phyloP scores from a whole-genome alignment of 352 stramenopile genomes.

The Globisporangium viniferum region DNA sequence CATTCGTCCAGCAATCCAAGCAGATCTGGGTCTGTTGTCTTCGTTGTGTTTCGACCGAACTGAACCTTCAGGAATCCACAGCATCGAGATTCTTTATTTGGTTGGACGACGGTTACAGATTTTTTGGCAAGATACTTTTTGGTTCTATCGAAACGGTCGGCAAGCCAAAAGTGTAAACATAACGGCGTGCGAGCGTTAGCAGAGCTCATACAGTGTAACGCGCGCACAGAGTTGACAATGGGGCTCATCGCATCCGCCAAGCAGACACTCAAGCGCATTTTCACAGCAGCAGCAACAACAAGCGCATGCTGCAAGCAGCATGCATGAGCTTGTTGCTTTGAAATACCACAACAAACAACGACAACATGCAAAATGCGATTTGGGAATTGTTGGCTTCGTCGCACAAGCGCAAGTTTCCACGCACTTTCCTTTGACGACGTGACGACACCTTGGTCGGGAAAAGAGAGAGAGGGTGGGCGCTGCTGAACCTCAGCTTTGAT shows the following conservation, averaged over 20 bases:
- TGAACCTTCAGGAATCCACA: background rate
- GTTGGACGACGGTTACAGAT: background rate
- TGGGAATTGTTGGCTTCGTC: background rate
- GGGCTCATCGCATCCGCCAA: background rate
- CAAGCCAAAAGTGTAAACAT: background rate
- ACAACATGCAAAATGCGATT: background rate
- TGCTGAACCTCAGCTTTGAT: background rate
- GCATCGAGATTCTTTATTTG: background rate
- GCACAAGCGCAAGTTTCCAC: slow-evolving; percentile 3
- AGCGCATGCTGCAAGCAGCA: background rate
- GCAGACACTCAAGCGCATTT: background rate
- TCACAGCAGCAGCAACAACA: background rate
- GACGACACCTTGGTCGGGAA: background rate
- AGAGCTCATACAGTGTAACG: background rate
- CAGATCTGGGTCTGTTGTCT: background rate
- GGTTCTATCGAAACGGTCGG: background rate
- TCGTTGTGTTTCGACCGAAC: background rate
- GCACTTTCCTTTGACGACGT: background rate
- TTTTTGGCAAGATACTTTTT: background rate
- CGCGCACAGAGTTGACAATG: background rate
- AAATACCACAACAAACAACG: background rate
- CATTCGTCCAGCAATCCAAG: background rate
- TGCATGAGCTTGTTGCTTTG: background rate
- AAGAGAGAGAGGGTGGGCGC: background rate
- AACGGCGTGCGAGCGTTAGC: background rate